Base-by-base conservation (phyloP, 495 filamentous ascomycete species). In the Daldinia decipiens region DNA sequence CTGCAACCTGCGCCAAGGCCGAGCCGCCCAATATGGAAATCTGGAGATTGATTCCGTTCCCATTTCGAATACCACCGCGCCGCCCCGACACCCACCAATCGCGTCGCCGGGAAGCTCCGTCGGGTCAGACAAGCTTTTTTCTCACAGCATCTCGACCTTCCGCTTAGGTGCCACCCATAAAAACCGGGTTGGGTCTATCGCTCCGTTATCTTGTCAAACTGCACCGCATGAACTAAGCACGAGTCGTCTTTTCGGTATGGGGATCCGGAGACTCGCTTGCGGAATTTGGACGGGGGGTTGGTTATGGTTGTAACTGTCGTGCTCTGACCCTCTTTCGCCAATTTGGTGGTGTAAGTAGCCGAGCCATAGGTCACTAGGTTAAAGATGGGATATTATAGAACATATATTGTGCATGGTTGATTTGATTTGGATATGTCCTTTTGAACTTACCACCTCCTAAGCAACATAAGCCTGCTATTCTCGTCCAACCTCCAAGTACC, bases 21-120 rank as follows among this genome's bases (percentile, higher is more conserved):
- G 31, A 57, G 31, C 54, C 54, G 50, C 50, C 54, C 34, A 57
- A 57, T 57, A 34, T 24, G 54, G 54, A 0, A 57, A 57, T 57
- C 54, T 57, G 34, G 54, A 40, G 54, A 57, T 57, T 27, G 32
- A 57, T 38, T 57, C 54, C 54, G 54, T 57, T 57, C 54, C 54
- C 17, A 40, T 57, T 57, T 39, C 39, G 53, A 56, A 56, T 36
- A 11, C n/a, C 53, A 36, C 29, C n/a, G 31, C 31, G 53, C 7
- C 31, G 7, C 31, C 27, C 53, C 19, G 26, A 36, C 21, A 56
- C 31, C 53, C 31, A 36, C 53, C 53, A 32, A 56, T 36, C 17
- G 53, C 31, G 17, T 56, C n/a, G 17, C 0, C 31, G 53, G 38
- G 15, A 36, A 32, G n/a, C 27, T 56, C 2, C 5, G 12, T 38